phyloP scores from a whole-genome alignment of 768 basidiomycete genomes.

The button mushroom (Agaricus bisporus) region DNA sequence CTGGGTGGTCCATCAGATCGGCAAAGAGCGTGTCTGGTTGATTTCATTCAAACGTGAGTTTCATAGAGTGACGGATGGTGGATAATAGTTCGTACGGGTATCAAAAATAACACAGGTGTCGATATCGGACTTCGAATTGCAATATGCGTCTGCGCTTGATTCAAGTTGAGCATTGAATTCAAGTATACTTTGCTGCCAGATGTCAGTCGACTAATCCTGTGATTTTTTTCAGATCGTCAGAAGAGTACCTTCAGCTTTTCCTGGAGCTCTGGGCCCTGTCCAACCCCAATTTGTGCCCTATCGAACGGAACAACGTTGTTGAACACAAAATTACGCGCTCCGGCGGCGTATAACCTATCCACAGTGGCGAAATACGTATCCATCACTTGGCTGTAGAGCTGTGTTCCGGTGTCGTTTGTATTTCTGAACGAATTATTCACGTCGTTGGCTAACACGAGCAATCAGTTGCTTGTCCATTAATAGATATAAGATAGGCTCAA shows the following conservation, averaged over 20 bases:
- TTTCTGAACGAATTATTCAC: slow-evolving; percentile 16
- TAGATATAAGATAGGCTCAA: slow-evolving; percentile 1
- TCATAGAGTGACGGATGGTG: too few relatives aligned
- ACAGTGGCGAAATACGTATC: slow-evolving; percentile 17
- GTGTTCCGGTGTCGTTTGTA: slow-evolving; percentile 14
- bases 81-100: slow-evolving; percentile 12
- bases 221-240: too few relatives aligned
- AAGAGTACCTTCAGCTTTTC: slow-evolving; percentile 15
- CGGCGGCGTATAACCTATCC: slow-evolving; percentile 16
- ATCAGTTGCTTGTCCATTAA: too few relatives aligned
- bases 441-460: slow-evolving; percentile 15
- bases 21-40: slow-evolving; percentile 15
- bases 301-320: slow-evolving; percentile 19
- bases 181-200: slow-evolving; percentile 13
- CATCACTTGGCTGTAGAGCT: slow-evolving; percentile 14
- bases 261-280: slow-evolving; percentile 13
- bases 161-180: slow-evolving; percentile 17
- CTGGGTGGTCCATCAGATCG: slow-evolving; percentile 15
- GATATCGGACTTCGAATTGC: slow-evolving; percentile 14
- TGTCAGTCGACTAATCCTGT: neutral
- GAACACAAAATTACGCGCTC: slow-evolving; percentile 18
- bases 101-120: slow-evolving; percentile 15
- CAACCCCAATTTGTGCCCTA: slow-evolving; percentile 15
- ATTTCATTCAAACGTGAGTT: neutral
- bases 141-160: slow-evolving; percentile 13